Evolutionary conservation across 306 rosid genomes (phyloP).

Genomic region (Heteromeles arbutifolia): DNA sequence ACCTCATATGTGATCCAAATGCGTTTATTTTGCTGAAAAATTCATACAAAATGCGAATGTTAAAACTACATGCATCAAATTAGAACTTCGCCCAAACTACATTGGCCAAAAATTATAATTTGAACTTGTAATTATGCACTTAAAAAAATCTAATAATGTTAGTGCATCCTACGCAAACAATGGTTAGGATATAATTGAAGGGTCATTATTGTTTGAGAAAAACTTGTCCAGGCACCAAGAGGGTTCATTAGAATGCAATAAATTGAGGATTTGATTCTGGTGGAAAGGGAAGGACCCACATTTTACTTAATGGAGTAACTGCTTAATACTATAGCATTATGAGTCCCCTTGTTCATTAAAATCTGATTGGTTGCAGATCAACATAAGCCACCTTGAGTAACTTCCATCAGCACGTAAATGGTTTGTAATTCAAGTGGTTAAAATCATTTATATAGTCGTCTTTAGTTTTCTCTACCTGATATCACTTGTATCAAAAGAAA

Average conservation of each 20-base stretch:
- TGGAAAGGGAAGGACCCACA: conserved; percentile 7
- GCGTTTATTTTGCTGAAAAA: too few relatives aligned
- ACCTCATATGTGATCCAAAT: not conserved
- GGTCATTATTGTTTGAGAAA: not conserved
- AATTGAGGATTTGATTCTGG: not conserved
- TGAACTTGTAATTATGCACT: not conserved
- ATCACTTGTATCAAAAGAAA: not conserved
- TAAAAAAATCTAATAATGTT: not conserved
- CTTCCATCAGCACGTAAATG: not conserved
- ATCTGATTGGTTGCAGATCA: not conserved
- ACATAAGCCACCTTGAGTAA: not conserved
- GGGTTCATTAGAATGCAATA: not conserved
- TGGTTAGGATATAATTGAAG: not conserved
- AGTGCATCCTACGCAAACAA: not conserved
- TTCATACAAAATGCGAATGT: not conserved
- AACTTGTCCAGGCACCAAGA: not conserved
- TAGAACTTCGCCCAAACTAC: not conserved
- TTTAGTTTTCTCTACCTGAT: not conserved
- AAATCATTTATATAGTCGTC: too few relatives aligned
- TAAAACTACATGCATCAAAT: not conserved
- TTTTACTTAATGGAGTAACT: not conserved
- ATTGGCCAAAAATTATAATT: not conserved
- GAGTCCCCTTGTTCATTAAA: not conserved
- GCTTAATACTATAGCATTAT: not conserved
- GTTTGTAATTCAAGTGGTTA: too few relatives aligned